A percentile compares a stretch with the other conserved stretches of the same genome.
These are phyloP conservation scores for Lactifluus hygrophoroides DNA, from an alignment of 768 basidiomycete genomes.

Conservation along the genomic window DNA sequence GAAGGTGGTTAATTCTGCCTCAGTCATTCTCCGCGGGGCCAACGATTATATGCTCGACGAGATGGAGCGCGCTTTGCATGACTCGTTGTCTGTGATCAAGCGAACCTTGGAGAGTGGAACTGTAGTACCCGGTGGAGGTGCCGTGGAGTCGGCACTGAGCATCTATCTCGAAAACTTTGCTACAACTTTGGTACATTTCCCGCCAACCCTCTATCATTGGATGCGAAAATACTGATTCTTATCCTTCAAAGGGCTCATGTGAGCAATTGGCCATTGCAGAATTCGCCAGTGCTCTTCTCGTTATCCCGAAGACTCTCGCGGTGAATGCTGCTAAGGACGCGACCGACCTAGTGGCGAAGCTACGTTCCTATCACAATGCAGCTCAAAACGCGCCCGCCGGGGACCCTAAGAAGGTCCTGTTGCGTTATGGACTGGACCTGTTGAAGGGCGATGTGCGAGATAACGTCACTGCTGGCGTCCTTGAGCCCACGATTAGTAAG, in stretches of 20 bases:
- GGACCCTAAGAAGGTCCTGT: conserved; percentile 83
- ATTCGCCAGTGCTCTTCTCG: conserved; percentile 84
- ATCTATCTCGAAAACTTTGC: conserved; percentile 99
- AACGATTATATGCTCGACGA: conserved; percentile 99
- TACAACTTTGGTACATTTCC: conserved; percentile 73
- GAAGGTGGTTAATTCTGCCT: conserved; percentile 88
- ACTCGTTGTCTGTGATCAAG: conserved; percentile 92
- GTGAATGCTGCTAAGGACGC: conserved; percentile 99
- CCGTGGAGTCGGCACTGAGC: conserved; percentile 92
- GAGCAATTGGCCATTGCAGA: conserved; percentile 99
- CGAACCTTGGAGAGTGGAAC: conserved; percentile 92
- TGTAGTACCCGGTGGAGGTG: conserved; percentile 95
- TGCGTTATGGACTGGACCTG: conserved; percentile 92
- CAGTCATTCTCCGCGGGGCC: conserved; percentile 90
- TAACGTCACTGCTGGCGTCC: conserved; percentile 85
- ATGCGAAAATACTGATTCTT: not conserved
- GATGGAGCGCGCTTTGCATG: conserved; percentile 96
- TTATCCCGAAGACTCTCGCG: conserved; percentile 94
- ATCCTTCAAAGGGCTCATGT: conserved; percentile 68
- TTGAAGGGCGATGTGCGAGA: conserved; percentile 92
- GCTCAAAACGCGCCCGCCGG: conserved; percentile 87
- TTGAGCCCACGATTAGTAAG: conserved; percentile 97
- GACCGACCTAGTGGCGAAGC: conserved; percentile 92
- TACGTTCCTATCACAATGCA: conserved; percentile 94
- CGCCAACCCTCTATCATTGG: too few relatives aligned